Base-by-base conservation (phyloP, 805 yeast genomes). In the Candida sakaeoensis region DNA sequence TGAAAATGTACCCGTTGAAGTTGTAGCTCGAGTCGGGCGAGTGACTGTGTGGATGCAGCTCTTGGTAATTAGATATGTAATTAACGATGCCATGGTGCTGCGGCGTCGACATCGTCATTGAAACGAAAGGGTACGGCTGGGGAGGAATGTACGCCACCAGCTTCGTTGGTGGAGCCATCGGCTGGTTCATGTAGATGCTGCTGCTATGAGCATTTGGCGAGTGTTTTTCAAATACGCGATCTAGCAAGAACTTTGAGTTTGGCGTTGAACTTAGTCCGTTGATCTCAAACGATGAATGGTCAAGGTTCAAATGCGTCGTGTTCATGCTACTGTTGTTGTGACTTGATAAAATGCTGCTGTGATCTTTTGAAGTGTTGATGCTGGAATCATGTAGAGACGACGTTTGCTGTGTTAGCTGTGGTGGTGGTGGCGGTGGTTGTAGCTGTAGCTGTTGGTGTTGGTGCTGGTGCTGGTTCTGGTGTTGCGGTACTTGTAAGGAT, bases 61-160 rank as follows among this genome's bases (percentile, higher is more conserved):
- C 37, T 23, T 24, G 27, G 16, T 23, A 24, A 23, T 15, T 34
- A 5, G 28, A 52, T 14, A 45, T 43, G 41, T 58, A 61, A 40
- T 54, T 50, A 13, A 54, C 37, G 5, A 61, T 46, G 38, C 51
- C 53, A 24, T 57, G 65, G 44, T 64, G 70, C 40, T 64, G 70
- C 3, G 74, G 74, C 5, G 74, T 68, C 37, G 72, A 65, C 70
- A 68, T 63, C 58, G 61, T 54, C 66, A 63, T 63, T 63, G 58
- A 31, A 8, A 37, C 5, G n/a, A 37, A 17, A 13, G 40, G 32
- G 12, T 37, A 40, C 19, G 31, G 37, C 14, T 37, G 42, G 26
- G 23, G 40, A 9, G 32, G 32, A 46, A 17, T 37, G 41, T 29
- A 47, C 43, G 30, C 39, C 39, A 23, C 14, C 37, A 19, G 45